phyloP scores from a whole-genome alignment of 306 rosid genomes.

The Adenanthera pavonina region DNA sequence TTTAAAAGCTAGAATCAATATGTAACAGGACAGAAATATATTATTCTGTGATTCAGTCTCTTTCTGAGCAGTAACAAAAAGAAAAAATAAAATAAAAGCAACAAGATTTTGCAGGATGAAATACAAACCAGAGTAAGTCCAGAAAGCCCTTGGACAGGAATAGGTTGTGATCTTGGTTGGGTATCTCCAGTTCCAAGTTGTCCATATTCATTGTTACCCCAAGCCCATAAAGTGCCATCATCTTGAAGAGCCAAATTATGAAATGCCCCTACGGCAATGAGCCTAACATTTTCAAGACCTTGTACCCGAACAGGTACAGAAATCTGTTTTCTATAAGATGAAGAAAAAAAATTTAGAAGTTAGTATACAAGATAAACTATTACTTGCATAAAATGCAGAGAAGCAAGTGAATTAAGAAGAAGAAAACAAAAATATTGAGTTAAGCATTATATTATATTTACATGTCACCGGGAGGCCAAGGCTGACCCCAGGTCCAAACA shows the following conservation, averaged over 20 bases:
- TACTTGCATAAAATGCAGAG: conserved; percentile 23
- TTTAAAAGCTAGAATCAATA: background rate
- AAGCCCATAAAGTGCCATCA: conserved; percentile 94
- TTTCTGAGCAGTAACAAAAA: conserved; percentile 12
- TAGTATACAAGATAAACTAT: conserved; percentile 25
- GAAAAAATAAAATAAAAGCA: background rate
- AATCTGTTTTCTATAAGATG: conserved; percentile 73
- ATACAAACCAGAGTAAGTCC: conserved; percentile 80
- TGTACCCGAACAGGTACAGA: conserved; percentile 95
- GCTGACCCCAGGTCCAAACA: conserved; percentile 99
- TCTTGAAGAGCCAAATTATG: conserved; percentile 98
- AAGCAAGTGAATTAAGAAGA: conserved; percentile 11
- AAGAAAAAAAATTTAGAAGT: conserved; percentile 30
- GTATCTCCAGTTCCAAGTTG: conserved; percentile 99
- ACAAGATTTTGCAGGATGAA: conserved; percentile 25
- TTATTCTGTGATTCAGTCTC: conserved; percentile 4
- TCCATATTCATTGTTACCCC: conserved; percentile 99
- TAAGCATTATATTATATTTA: conserved; percentile 43
- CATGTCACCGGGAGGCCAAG: conserved; percentile 99
- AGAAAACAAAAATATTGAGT: conserved; percentile 10
- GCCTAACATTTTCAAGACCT: conserved; percentile 91
- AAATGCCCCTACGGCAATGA: conserved; percentile 97
- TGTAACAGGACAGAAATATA: conserved; percentile 7
- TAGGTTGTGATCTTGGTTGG: conserved; percentile 97
- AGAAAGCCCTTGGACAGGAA: conserved; percentile 91